These are phyloP conservation scores for Picea sitchensis DNA, from an alignment of 75 land plant genomes.

Conservation along the genomic window DNA sequence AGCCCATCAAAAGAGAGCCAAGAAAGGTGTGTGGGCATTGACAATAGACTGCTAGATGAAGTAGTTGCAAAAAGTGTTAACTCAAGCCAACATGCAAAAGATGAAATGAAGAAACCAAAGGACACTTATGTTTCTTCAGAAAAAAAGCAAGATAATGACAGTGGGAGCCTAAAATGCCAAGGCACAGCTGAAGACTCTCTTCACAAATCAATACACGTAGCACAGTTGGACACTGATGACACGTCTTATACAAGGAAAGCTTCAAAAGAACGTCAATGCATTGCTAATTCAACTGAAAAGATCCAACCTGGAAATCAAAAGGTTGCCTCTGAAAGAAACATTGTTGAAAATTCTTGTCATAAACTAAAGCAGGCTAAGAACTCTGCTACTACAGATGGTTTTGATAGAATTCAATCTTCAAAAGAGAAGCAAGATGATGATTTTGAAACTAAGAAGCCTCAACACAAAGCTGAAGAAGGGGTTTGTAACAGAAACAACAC, in stretches of 20 bases:
- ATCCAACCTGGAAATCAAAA: not conserved
- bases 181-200: too few relatives aligned
- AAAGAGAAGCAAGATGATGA: not conserved
- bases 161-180: too few relatives aligned
- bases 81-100: not conserved
- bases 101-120: constrained; percentile 2
- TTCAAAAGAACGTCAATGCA: not conserved
- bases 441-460: not conserved
- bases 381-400: not conserved
- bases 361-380: not conserved
- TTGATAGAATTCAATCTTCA: not conserved
- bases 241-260: too few relatives aligned
- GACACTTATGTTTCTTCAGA: not conserved
- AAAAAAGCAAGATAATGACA: too few relatives aligned
- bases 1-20: not conserved
- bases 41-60: not conserved
- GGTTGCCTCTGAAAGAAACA: not conserved
- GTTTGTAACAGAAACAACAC: not conserved
- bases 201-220: too few relatives aligned
- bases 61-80: constrained; percentile 2
- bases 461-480: not conserved
- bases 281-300: not conserved
- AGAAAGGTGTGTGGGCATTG: not conserved
- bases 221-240: too few relatives aligned
- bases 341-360: not conserved